Conservation (phyloP, 2,329 filamentous ascomycete species). For the Hypoxylon sp. region DNA sequence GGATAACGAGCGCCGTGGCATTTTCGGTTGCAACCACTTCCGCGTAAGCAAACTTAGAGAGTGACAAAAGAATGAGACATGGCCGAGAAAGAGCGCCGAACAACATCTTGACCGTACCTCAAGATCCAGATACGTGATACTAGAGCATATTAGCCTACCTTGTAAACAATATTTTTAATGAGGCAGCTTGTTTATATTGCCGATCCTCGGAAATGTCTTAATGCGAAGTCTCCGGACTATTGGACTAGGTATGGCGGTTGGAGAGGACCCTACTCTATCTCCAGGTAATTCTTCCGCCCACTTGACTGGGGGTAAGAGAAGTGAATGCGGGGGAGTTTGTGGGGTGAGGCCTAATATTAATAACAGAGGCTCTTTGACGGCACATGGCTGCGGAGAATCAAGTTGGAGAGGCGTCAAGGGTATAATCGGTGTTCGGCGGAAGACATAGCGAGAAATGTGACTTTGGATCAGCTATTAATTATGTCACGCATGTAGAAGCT, state of each 20-base stretch:
- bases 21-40: constrained; percentile 56
- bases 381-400: constrained; percentile 41
- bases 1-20: constrained; percentile 54
- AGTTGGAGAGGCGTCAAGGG: constrained; percentile 34
- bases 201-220: constrained; percentile 42
- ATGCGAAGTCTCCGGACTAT: constrained; percentile 31
- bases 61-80: constrained; percentile 35
- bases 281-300: constrained; percentile 44
- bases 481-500: constrained; percentile 8
- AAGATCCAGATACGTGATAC: constrained; percentile 36
- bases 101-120: constrained; percentile 42
- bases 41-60: constrained; percentile 35
- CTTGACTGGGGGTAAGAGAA: constrained; percentile 27
- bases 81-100: constrained; percentile 25
- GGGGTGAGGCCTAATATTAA: constrained; percentile 37
- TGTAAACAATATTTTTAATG: constrained; percentile 34
- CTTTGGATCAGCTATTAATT: constrained; percentile 10
- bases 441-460: constrained; percentile 29
- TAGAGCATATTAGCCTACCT: constrained; percentile 42
- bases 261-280: constrained; percentile 25
- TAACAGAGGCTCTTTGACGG: constrained; percentile 35
- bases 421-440: constrained; percentile 40
- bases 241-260: constrained; percentile 17
- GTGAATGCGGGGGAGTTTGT: constrained; percentile 44
- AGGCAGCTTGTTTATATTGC: constrained; percentile 43